Percentiles rank a stretch among this genome's conserved stretches.
Conservation (phyloP, 2,329 filamentous ascomycete genomes). For the Paraphaeosphaeria sporulosa region DNA sequence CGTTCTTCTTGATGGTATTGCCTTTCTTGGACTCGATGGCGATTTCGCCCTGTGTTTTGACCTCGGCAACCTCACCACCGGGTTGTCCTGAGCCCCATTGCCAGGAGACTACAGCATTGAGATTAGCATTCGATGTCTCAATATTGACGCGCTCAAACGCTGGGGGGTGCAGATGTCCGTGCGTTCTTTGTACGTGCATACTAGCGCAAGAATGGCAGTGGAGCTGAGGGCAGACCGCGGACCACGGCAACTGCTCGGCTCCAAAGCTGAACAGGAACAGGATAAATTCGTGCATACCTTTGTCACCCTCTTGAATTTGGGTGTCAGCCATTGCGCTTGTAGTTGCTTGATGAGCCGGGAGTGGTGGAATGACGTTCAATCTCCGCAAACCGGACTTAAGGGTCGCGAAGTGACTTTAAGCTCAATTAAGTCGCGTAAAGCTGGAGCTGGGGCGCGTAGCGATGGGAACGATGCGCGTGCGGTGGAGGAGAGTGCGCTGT, state of each 20-base stretch:
- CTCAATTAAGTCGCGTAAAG: constrained; percentile 37
- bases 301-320: constrained; percentile 46
- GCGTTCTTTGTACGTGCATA: constrained; percentile 17
- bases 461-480: constrained; percentile 33
- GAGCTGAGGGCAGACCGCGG: constrained; percentile 10
- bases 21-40: constrained; percentile 67
- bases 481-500: constrained; percentile 25
- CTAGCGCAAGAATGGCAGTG: constrained; percentile 13
- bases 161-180: constrained; percentile 24
- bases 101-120: constrained; percentile 64
- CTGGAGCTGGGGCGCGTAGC: constrained; percentile 24
- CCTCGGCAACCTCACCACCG: constrained; percentile 64
- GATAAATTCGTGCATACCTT: constrained; percentile 36
- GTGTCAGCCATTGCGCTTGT: constrained; percentile 44
- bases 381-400: constrained; percentile 26
- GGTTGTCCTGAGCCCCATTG: constrained; percentile 65
- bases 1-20: constrained; percentile 71
- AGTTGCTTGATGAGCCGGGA: constrained; percentile 22
- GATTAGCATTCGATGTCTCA: constrained; percentile 11
- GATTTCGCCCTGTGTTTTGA: constrained; percentile 66
- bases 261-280: background rate
- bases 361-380: constrained; percentile 42
- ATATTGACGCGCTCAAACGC: constrained; percentile 30
- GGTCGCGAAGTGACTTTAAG: constrained; percentile 26
- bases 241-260: too few species aligned